These are phyloP conservation scores for Fusarium sacchari DNA, from an alignment of 2,329 filamentous ascomycete genomes.

Conservation along the genomic window DNA sequence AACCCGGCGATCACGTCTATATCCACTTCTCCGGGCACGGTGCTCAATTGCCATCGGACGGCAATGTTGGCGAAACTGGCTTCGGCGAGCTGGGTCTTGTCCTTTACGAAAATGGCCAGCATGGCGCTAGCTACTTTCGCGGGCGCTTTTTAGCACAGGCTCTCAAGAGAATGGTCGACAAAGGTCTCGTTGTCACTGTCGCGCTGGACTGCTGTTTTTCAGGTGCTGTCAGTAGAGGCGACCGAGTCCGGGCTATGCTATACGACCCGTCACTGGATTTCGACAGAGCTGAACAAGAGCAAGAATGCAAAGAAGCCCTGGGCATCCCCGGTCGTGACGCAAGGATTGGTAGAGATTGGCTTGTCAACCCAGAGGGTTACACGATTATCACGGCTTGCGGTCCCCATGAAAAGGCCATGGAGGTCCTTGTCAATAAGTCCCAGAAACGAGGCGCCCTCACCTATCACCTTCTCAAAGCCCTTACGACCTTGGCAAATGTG, in stretches of 20 bases:
- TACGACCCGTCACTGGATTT: neutral
- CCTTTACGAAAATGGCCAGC: rapidly evolving
- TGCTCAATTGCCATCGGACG: rapidly evolving
- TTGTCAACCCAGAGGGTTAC: neutral
- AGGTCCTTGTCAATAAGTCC: neutral
- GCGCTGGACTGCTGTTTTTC: neutral
- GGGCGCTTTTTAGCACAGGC: neutral
- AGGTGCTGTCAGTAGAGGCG: neutral
- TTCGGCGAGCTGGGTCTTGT: rapidly evolving
- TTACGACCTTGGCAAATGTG: neutral
- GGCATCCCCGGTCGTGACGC: neutral
- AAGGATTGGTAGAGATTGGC: neutral
- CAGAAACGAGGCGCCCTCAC: neutral
- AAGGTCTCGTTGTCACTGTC: rapidly evolving
- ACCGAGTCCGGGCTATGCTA: neutral
- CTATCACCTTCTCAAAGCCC: neutral
- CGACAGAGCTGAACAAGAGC: neutral
- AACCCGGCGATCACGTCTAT: neutral
- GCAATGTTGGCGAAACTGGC: neutral
- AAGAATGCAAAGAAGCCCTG: rapidly evolving
- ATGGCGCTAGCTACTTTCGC: neutral
- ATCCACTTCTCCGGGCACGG: neutral
- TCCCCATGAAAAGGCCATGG: neutral
- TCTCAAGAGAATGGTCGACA: neutral
- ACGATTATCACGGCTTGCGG: rapidly evolving